Evolutionary conservation across 148 eudicot genomes (phyloP).

Genomic region (Polygonum aviculare): DNA sequence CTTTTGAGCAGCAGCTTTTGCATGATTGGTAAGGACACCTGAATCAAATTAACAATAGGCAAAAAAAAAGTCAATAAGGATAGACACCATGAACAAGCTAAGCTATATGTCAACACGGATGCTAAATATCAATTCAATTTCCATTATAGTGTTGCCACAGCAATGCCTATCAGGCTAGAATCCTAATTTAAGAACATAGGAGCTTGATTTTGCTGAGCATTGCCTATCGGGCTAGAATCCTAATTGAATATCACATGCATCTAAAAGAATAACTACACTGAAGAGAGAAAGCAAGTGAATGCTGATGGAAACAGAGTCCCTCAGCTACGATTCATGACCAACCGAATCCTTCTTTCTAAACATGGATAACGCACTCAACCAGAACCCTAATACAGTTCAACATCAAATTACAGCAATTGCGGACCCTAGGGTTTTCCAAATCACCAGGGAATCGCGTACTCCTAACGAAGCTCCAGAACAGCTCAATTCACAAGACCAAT

Average conservation of each 20-base stretch:
- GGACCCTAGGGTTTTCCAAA: not conserved
- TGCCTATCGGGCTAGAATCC: too few species aligned
- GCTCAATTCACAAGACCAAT: not conserved
- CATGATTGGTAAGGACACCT: constrained; percentile 45
- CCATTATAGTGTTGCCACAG: too few species aligned
- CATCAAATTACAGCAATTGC: not conserved
- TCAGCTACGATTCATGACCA: not conserved
- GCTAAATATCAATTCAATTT: not conserved
- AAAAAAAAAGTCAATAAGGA: constrained; percentile 5
- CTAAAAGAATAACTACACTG: not conserved
- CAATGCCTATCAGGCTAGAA: too few species aligned
- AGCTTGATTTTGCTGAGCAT: not conserved
- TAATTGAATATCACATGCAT: not conserved
- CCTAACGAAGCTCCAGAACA: not conserved
- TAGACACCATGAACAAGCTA: not conserved
- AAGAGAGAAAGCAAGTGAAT: not conserved
- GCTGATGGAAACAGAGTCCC: not conserved
- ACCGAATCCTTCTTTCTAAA: not conserved
- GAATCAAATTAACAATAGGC: not conserved
- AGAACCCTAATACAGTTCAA: not conserved
- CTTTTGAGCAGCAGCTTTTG: constrained; percentile 48
- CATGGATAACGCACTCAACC: not conserved
- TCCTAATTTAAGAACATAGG: not conserved
- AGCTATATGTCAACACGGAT: not conserved
- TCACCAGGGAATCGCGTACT: not conserved